Percentiles rank a stretch among this genome's conserved stretches.
phyloP scores from a whole-genome alignment of 495 filamentous ascomycete genomes.

The Aspergillus indologenus region DNA sequence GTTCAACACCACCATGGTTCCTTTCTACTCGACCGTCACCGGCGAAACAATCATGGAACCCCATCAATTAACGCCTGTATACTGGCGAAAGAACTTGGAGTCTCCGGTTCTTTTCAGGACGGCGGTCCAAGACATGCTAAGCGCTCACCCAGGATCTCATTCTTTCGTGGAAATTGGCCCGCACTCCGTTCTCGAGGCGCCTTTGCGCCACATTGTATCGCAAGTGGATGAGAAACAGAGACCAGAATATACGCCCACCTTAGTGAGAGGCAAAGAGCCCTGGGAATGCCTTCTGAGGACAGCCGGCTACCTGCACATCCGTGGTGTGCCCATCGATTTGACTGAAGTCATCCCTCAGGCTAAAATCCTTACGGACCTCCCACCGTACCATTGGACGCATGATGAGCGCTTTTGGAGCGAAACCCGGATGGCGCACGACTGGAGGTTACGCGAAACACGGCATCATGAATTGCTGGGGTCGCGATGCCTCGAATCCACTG shows the following conservation, averaged over 20 bases:
- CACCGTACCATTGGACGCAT: conserved; percentile 51
- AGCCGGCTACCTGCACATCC: conserved; percentile 27
- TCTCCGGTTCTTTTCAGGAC: conserved; percentile 37
- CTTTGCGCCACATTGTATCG: conserved; percentile 31
- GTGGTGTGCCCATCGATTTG: conserved; percentile 21
- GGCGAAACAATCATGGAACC: conserved; percentile 14
- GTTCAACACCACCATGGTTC: conserved; percentile 2
- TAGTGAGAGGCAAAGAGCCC: conserved; percentile 24
- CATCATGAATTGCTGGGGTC: conserved; percentile 48
- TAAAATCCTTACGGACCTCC: conserved; percentile 38
- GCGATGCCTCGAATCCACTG: conserved; percentile 34
- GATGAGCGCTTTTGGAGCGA: conserved; percentile 45
- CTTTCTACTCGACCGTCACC: conserved; percentile 34
- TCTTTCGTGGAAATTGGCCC: conserved; percentile 45
- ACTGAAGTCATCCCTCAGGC: conserved; percentile 26
- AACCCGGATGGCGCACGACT: conserved; percentile 40
- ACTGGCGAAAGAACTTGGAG: conserved; percentile 43
- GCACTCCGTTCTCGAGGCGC: conserved; percentile 38
- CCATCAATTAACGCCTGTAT: conserved; percentile 30
- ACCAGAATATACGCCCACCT: conserved; percentile 31
- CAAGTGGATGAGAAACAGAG: conserved; percentile 4
- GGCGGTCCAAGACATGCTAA: conserved; percentile 26
- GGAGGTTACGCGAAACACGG: conserved; percentile 42
- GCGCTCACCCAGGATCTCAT: conserved; percentile 20
- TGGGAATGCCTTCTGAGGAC: conserved; percentile 21